Evolutionary conservation across 2,329 filamentous ascomycete species (phyloP), one percentile per base, ranked within the genome.

Genomic region (Aureobasidium sp.): DNA sequence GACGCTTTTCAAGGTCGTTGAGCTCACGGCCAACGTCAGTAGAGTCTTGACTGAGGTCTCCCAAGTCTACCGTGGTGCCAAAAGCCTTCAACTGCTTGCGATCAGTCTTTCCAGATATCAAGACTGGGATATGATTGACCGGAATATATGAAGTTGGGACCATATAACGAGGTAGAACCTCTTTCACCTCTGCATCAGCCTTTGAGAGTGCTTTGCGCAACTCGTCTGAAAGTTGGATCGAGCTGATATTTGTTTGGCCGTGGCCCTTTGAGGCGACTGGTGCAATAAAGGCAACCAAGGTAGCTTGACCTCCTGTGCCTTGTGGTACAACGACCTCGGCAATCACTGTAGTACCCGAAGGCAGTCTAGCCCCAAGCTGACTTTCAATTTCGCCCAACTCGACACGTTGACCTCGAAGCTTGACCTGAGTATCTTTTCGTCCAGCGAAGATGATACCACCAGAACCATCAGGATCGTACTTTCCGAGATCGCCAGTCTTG

Each of bases 361-460:
- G 74, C 36, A 79, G 75, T 34, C 70, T 69, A 24, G 61, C 46
- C 17, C 59, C 48, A 29, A 67, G 59, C 29, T 75, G 75, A 64
- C 74, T 74, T 69, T 77, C 82, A 59, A 79, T 80, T 69, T 79
- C 81, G 12, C 75, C 79, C 56, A 86, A 76, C 72, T 86, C 88
- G 57, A 87, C 81, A 61, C 86, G 77, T 66, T 84, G 86, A 29
- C 88, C 89, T 12, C 81, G 78, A 32, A 89, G 74, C 72, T 90
- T 89, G 61, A 87, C 82, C 70, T 87, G 86, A n/a, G 81, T 81
- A 26, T 89, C 87, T 66, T 85, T 86, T 53, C 87, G 79, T 17
- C 85, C 85, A 43, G 86, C 76, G 64, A 84, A 86, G 9, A 80
- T 72, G 43, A 87, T 78, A 77, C 77, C n/a, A 69, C 72, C 64